A percentile compares a stretch with the other conserved stretches of the same genome.
phyloP scores from a whole-genome alignment of 2,329 filamentous ascomycete species.

The Verticillium nonalfalfae region DNA sequence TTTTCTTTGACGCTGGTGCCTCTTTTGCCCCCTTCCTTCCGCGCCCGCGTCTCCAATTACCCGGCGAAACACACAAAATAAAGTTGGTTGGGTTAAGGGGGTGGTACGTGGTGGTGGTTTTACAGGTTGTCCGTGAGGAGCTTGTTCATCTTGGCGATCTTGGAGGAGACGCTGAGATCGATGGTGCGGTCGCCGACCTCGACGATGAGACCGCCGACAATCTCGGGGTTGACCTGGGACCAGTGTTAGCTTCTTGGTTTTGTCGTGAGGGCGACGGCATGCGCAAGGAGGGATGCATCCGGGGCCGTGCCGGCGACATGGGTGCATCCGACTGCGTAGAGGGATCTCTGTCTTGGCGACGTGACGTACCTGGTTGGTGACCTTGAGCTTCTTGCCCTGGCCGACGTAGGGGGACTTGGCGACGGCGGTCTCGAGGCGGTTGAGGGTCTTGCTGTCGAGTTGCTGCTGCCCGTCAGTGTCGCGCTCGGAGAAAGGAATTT shows the following conservation, averaged over 20 bases:
- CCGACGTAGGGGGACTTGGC: slow-evolving; percentile 83
- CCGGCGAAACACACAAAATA: neutral
- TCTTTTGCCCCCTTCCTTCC: too few species aligned
- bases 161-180: slow-evolving; percentile 90
- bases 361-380: slow-evolving; percentile 69
- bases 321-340: too few species aligned
- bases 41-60: neutral
- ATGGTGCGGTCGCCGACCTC: slow-evolving; percentile 98
- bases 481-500: too few species aligned
- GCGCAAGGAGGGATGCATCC: neutral
- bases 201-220: slow-evolving; percentile 88
- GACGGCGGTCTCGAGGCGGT: slow-evolving; percentile 80
- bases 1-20: neutral
- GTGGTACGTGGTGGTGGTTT: slow-evolving; percentile 43
- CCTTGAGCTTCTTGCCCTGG: slow-evolving; percentile 96
- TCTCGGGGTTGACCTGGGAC: slow-evolving; percentile 80
- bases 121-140: slow-evolving; percentile 94
- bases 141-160: slow-evolving; percentile 99
- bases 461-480: slow-evolving; percentile 41
- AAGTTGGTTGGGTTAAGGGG: neutral
- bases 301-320: too few species aligned
- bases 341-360: too few species aligned
- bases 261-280: neutral
- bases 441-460: slow-evolving; percentile 81
- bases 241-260: slow-evolving; percentile 1